Base-by-base conservation (phyloP, 495 filamentous ascomycete genomes). In the Lasiosphaeria miniovina region DNA sequence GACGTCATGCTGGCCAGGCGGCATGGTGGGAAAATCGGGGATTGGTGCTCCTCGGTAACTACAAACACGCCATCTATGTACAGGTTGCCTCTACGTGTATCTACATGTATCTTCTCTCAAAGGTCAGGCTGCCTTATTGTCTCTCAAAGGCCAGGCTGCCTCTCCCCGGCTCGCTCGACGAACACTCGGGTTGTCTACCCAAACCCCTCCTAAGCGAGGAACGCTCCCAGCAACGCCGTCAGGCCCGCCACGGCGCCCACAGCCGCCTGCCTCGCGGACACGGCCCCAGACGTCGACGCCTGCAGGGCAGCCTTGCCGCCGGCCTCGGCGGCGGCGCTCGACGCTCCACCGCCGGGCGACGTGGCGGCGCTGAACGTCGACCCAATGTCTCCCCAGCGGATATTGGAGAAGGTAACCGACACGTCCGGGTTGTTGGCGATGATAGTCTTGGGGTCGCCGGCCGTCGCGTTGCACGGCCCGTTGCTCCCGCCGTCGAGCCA, bases 321-420 rank as follows among this genome's bases (percentile, higher is more conserved):
- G 3, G 40, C 24, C 41, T 38, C 45, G 11, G 43, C 52, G 24
- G 4, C 36, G 33, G 43, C 58, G 40, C 43, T 40, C 5, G 24
- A 17, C 43, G 35, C 52, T 15, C 33, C 41, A 3, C 6, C 32
- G n/a, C 11, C 11, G 31, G 43, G 35, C 14, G 54, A 31, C n/a
- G 35, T 34, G 10, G 14, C 12, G 14, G 49, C 52, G 14, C 55
- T 64, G 41, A 69, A 84, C 46, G 83, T 86, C 36, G 80, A 82
- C 38, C 75, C 82, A 55, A 89, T 83, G 17, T 86, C 82, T 11
- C 86, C 86, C 73, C 86, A 82, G 68, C 79, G 81, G 71, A 88
- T 80, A 72, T 88, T 86, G 52, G 80, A 83, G 71, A 81, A 88
- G 14, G 75, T 79, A 12, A 88, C 83, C 33, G 75, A 74, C 24